Base-by-base conservation (phyloP, 2,329 filamentous ascomycete species). In the Fusarium oxysporum region DNA sequence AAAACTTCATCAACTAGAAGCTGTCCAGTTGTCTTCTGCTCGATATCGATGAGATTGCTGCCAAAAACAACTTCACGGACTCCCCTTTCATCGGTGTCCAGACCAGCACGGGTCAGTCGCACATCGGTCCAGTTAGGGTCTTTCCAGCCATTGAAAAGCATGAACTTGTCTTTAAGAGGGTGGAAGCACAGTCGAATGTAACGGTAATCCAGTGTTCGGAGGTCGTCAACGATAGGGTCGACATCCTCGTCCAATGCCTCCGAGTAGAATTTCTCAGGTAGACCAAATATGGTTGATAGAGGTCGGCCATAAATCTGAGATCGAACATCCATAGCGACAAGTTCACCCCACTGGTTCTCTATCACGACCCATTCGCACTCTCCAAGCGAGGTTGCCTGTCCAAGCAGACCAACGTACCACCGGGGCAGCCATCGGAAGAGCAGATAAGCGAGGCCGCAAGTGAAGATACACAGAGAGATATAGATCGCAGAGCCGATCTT, bases 271-370 rank as follows among this genome's bases (percentile, higher is more conserved):
- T 94, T 94, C 62, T 90, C 89, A 2, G 87, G 84, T 4, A 87
- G 81, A 0, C 93, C 93, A 78, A 96, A 96, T 2, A 92, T 86
- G 0, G 88, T 90, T 64, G 85, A 91, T 62, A 89, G 79, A 7
- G 86, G 85, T 65, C 85, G 88, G 54, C 86, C 89, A 80, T 88
- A 91, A 25, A 81, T 79, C 62, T 84, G 84, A 21, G 81, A 82
- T 41, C 87, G 86, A 17, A 98, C 87, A 55, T 90, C 79, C 77
- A 97, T 89, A n/a, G 96, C 89, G 17, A 88, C 87, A 81, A 98
- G 93, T 81, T 98, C 96, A 55, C 93, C 93, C 96, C 96, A 98
- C 87, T 98, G 95, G 78, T 99, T 98, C 88, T 98, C 96, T 72
- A 98, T 89, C 33, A 97, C 95, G 47, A 97, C 92, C 96, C 97